Conservation (phyloP, 75 land plant genomes). For the Isoetes taiwanensis region DNA sequence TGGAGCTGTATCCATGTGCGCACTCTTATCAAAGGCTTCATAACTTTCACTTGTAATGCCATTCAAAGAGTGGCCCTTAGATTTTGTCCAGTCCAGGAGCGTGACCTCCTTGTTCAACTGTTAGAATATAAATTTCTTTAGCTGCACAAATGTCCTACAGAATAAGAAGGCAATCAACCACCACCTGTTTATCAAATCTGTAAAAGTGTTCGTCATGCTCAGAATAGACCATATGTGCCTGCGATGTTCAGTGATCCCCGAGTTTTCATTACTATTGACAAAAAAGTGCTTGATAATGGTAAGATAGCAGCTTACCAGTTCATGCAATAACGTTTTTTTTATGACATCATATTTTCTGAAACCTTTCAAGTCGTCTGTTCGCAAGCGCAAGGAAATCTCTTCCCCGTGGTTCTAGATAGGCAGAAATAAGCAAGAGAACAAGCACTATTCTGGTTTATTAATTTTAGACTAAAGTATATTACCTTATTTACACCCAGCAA, state of each 20-base stretch:
- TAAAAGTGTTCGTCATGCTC: slow-evolving; percentile 88
- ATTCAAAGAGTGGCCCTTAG: slow-evolving; percentile 51
- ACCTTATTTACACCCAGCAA: slow-evolving; percentile 93
- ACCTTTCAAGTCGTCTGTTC: slow-evolving; percentile 93
- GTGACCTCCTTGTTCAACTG: slow-evolving; percentile 85
- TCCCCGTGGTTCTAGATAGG: slow-evolving; percentile 70
- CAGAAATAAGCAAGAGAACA: not conserved
- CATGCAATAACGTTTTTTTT: slow-evolving; percentile 84
- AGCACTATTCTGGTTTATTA: not conserved
- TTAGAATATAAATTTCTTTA: no score
- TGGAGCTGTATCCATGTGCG: slow-evolving; percentile 16
- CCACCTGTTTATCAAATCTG: slow-evolving; percentile 73
- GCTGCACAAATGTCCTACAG: no score
- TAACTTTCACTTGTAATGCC: slow-evolving; percentile 14
- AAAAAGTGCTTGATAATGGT: not conserved
- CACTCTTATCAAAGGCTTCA: slow-evolving; percentile 20
- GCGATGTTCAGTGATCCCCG: not conserved
- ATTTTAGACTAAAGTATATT: slow-evolving; percentile 3
- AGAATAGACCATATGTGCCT: slow-evolving; percentile 95
- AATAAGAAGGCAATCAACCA: not conserved
- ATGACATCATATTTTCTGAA: slow-evolving; percentile 92
- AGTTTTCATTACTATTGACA: not conserved
- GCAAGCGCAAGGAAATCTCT: slow-evolving; percentile 86
- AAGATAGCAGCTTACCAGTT: slow-evolving; percentile 71
- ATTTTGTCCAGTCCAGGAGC: slow-evolving; percentile 84